Percentiles rank a stretch among this genome's conserved stretches.
phyloP scores from a whole-genome alignment of 140 eudicot genomes.

The Ambrosia hybrid region DNA sequence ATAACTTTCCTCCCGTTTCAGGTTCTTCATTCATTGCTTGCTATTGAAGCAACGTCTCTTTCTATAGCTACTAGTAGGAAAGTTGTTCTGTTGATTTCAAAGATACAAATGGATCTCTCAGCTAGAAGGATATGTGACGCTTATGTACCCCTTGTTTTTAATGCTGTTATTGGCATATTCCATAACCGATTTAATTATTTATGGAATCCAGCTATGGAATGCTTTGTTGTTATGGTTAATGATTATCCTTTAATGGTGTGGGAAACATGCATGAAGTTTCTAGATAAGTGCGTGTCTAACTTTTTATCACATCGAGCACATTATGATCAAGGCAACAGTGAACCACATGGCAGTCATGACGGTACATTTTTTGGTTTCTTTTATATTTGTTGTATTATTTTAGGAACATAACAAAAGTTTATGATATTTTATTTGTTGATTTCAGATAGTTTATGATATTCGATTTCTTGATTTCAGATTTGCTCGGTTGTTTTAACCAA shows the following conservation, averaged over 20 bases:
- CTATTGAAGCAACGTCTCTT: conserved; percentile 70
- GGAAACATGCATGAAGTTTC: conserved; percentile 54
- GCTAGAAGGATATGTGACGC: conserved; percentile 44
- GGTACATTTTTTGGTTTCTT: conserved; percentile 40
- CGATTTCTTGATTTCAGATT: conserved; percentile 71
- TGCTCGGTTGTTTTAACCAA: conserved; percentile 51
- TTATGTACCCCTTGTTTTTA: conserved; percentile 53
- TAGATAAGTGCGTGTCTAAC: conserved; percentile 49
- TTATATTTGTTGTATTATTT: neutral
- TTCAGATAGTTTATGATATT: too few relatives aligned
- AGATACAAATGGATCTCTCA: conserved; percentile 65
- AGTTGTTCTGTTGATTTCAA: conserved; percentile 58
- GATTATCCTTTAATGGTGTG: conserved; percentile 50
- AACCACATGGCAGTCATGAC: conserved; percentile 31
- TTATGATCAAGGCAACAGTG: conserved; percentile 30
- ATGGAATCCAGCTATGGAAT: conserved; percentile 80
- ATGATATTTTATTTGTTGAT: conserved; percentile 9
- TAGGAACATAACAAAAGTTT: neutral
- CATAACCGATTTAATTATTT: conserved; percentile 71
- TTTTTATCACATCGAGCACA: conserved; percentile 41
- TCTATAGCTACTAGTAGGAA: conserved; percentile 71
- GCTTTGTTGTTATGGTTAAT: conserved; percentile 53
- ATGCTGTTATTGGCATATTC: conserved; percentile 68
- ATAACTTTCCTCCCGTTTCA: conserved; percentile 28
- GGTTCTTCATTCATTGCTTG: conserved; percentile 69